Evolutionary conservation across 345 rosid species (phyloP), one percentile per base, ranked within the genome.

Genomic region (Eucalyptus pumila): DNA sequence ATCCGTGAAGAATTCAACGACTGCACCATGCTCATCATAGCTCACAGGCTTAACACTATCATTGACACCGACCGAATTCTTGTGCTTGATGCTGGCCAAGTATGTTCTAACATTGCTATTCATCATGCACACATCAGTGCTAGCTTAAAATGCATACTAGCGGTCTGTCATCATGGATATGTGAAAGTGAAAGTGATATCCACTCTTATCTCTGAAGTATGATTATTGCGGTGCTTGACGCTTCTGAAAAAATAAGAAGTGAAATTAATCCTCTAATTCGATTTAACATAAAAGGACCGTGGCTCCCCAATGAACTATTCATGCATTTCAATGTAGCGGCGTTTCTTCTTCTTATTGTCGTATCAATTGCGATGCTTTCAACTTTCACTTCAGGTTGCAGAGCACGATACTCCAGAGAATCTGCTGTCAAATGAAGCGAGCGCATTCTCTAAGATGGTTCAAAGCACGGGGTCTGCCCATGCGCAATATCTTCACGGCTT

Each of bases 11-110:
- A 97, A 90, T 97, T 98, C 90, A 96, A 90, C 89, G 90, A 96
- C 51, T 97, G 99, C 91, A 93, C 98, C 56, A 97, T 98, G 99
- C 94, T 97, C 48, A 92, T 96, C 24, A 98, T 98, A 48, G 99
- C 99, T 83, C 99, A 97, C 90, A 94, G 98, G 87, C 94, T 96
- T 86, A 97, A 97, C 90, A 98, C 98, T 58, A 95, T 95, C 88
- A 94, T 98, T 21, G 98, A 97, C 90, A 94, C 96, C 87, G 97
- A 95, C 88, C 91, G 95, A 87, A 93, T 98, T 90, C 96, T 97
- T 80, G 95, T 98, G 88, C 98, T 98, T 45, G 95, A 95, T 93
- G 95, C 96, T 88, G 98, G 99, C 88, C 92, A 91, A 98, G 98
- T 97, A 95, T 56, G 90, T 48, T 62, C 47, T 42, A 30, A 15